Conservation (phyloP, 768 basidiomycete genomes). For the Kwoniella sp. region DNA sequence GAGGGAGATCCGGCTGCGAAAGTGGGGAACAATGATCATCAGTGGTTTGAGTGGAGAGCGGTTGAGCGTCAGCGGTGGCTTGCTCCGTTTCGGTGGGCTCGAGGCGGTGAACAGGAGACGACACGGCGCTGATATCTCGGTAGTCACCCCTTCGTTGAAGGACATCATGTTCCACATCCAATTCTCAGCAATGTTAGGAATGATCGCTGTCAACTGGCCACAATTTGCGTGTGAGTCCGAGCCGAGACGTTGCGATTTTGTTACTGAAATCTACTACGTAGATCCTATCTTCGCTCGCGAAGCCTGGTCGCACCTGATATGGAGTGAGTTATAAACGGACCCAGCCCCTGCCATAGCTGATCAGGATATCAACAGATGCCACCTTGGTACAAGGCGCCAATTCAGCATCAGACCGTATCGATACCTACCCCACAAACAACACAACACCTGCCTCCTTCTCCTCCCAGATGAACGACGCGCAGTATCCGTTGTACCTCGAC, state of each 20-base stretch:
- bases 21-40: conserved; percentile 82
- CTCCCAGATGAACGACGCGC: conserved; percentile 65
- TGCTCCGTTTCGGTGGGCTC: conserved; percentile 82
- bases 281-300: conserved; percentile 86
- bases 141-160: conserved; percentile 85
- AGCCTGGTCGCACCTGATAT: conserved; percentile 70
- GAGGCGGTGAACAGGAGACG: too few species aligned
- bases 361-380: conserved; percentile 59
- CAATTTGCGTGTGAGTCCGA: conserved; percentile 70
- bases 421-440: conserved; percentile 56
- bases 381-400: conserved; percentile 59
- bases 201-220: conserved; percentile 96
- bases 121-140: too few species aligned
- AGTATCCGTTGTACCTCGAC: conserved; percentile 75
- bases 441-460: conserved; percentile 67
- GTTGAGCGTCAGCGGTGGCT: conserved; percentile 73
- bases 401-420: conserved; percentile 61
- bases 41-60: conserved; percentile 91
- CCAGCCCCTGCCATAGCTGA: neutral
- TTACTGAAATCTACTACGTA: conserved; percentile 43
- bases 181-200: conserved; percentile 66
- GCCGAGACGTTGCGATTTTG: neutral
- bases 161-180: conserved; percentile 92
- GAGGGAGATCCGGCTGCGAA: conserved; percentile 54
- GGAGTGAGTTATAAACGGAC: too few species aligned